phyloP scores from a whole-genome alignment of 31 red algal genomes.

The Asparagopsis taxiformis region DNA sequence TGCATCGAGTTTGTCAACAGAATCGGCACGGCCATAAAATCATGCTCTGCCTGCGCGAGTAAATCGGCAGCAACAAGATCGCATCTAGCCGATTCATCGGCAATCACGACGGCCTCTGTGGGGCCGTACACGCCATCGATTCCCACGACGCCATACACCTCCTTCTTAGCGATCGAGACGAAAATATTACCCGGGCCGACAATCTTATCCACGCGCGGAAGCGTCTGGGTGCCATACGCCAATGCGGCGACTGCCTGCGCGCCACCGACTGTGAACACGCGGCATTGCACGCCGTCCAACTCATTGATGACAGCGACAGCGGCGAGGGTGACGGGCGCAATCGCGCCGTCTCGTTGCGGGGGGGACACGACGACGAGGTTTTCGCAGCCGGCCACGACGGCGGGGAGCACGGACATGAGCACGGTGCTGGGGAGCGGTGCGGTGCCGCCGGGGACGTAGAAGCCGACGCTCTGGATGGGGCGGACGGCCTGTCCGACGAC shows the following conservation, averaged over 20 bases:
- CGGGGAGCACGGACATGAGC: conserved; percentile 87
- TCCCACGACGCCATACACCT: conserved; percentile 84
- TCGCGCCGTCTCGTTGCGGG: conserved; percentile 48
- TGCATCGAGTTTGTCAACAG: conserved; percentile 45
- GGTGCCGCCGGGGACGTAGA: conserved; percentile 97
- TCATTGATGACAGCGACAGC: conserved; percentile 53
- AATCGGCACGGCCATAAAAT: conserved; percentile 83
- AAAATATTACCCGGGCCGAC: conserved; percentile 98
- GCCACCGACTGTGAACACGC: conserved; percentile 86
- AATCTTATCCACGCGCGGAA: conserved; percentile 96
- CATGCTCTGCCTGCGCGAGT: conserved; percentile 98
- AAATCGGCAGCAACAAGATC: conserved; percentile 81
- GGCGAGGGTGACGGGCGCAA: conserved; percentile 77
- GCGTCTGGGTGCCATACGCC: conserved; percentile 93
- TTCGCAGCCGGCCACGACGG: conserved; percentile 76
- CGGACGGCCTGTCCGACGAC: conserved; percentile 75
- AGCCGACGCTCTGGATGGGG: conserved; percentile 87
- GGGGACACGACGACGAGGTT: conserved; percentile 71
- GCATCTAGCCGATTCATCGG: conserved; percentile 67
- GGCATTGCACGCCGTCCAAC: conserved; percentile 45
- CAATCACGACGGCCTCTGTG: conserved; percentile 88
- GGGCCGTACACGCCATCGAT: conserved; percentile 96
- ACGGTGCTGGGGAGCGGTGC: conserved; percentile 89
- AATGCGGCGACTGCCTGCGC: conserved; percentile 93
- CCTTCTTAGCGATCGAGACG: conserved; percentile 89